Evolutionary conservation across 2,329 filamentous ascomycete genomes (phyloP).

Genomic region (Penicillium brasilianum): DNA sequence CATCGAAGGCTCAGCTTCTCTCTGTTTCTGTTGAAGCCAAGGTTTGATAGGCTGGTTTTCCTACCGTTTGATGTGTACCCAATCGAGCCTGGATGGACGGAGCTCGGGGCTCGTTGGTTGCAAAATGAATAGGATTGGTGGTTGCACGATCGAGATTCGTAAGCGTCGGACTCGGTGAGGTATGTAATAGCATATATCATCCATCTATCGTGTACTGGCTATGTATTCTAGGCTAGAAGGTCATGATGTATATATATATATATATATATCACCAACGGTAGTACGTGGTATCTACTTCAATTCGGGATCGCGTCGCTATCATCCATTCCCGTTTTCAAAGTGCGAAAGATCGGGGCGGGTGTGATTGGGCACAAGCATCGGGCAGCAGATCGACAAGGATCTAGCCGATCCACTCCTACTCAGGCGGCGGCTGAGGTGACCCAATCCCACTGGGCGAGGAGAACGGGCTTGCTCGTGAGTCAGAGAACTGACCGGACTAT

Average conservation of each 20-base stretch:
- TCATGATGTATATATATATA: too few species aligned
- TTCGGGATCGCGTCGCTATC: background rate
- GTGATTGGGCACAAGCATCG: constrained; percentile 28
- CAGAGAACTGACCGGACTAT: background rate
- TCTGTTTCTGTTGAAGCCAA: background rate
- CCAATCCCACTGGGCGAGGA: background rate
- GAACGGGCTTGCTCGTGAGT: background rate
- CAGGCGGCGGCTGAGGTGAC: background rate
- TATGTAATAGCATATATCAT: too few species aligned
- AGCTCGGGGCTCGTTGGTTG: background rate
- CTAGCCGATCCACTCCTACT: background rate
- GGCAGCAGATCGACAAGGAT: constrained; percentile 20
- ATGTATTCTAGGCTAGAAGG: too few species aligned
- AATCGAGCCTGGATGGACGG: background rate
- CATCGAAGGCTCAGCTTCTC: background rate
- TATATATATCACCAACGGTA: too few species aligned
- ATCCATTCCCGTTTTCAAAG: background rate
- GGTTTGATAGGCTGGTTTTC: background rate
- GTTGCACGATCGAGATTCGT: background rate
- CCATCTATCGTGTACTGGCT: too few species aligned
- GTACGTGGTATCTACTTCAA: too few species aligned
- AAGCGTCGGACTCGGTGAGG: too few species aligned
- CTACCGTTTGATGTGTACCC: background rate
- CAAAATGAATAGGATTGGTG: background rate
- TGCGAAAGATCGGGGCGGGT: constrained; percentile 2